Evolutionary conservation across 1,284 basidiomycete species (phyloP).

Genomic region (Mrakiaceae sp.): DNA sequence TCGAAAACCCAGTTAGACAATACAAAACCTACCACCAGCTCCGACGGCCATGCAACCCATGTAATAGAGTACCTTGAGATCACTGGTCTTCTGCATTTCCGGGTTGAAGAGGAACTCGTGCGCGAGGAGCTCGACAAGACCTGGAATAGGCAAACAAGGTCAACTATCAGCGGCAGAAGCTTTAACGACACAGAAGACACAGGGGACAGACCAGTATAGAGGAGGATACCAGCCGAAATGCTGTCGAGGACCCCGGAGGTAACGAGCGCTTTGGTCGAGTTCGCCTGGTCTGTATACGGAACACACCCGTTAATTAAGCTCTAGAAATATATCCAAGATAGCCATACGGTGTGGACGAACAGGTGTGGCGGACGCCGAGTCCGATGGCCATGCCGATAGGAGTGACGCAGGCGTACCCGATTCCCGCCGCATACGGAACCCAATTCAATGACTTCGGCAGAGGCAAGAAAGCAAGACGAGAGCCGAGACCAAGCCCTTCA

Average conservation of each 20-base stretch:
- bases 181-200: too few species aligned
- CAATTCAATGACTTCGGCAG: conserved; percentile 50
- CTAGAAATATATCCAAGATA: not conserved
- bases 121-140: conserved; percentile 55
- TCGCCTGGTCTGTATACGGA: conserved; percentile 49
- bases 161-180: too few species aligned
- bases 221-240: conserved; percentile 72
- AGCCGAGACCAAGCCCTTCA: conserved; percentile 81
- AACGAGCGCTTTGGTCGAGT: conserved; percentile 60
- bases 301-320: conserved; percentile 47
- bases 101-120: conserved; percentile 55
- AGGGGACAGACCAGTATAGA: conserved; percentile 54
- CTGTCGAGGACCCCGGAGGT: conserved; percentile 77
- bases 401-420: conserved; percentile 67
- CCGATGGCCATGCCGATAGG: conserved; percentile 47
- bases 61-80: conserved; percentile 51
- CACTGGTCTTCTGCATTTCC: not conserved
- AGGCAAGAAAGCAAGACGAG: conserved; percentile 58
- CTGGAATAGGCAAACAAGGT: too few species aligned
- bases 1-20: too few species aligned
- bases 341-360: not conserved
- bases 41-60: conserved; percentile 62
- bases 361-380: conserved; percentile 1
- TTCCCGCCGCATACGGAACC: conserved; percentile 53
- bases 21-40: conserved; percentile 36